Base-by-base conservation (phyloP, 2,329 filamentous ascomycete genomes). In the Cordyceps cicadae region DNA sequence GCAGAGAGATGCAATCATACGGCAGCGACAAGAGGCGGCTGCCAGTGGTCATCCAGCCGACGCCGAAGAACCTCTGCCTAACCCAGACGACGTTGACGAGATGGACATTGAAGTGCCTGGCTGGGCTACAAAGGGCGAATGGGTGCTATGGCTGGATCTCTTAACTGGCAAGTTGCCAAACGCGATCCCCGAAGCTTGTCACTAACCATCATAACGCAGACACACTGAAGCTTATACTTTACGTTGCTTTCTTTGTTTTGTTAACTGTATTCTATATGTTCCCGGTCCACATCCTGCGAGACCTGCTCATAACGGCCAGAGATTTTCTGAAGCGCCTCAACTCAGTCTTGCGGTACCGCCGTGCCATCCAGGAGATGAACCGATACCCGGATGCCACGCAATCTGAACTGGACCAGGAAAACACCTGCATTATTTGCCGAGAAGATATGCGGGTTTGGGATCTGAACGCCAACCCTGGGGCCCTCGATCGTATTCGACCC, bases 371-470 rank as follows among this genome's bases (percentile, higher is more conserved):
- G 66, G 91, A 97, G 70, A 97, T 99, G 92, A 94, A 96, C 70
- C 84, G 85, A 63, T 97, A 97, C 70, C 89, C 90, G 5, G 94
- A 99, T 71, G 94, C 94, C 1, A 96, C 90, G 1, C 81, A 84
- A 2, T 90, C 95, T 66, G 93, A 99, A 65, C 84, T 99, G 26
- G 79, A 81, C 32, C 82, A 89, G 54, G 93, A 97, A 71, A 91
- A 95, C 68, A 95, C 94, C 3, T 99, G 94, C 73, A 99, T 99
- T 67, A 96, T 99, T 60, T 99, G 94, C 73, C 86, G 94, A 63
- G 94, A 99, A 72, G 90, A 95, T 65, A 99, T 99, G 94, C 84
- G 85, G 39, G 86, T 88, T 1, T 96, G 91, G 89, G 75, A 83
- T 62, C 76, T 79, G 0, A 70, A 64, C 5, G 72, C 75, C 75